A percentile compares a stretch with the other conserved stretches of the same genome.
Evolutionary conservation across 1,139 yeast genomes (phyloP).

Genomic region (Debaryomyces sp.): DNA sequence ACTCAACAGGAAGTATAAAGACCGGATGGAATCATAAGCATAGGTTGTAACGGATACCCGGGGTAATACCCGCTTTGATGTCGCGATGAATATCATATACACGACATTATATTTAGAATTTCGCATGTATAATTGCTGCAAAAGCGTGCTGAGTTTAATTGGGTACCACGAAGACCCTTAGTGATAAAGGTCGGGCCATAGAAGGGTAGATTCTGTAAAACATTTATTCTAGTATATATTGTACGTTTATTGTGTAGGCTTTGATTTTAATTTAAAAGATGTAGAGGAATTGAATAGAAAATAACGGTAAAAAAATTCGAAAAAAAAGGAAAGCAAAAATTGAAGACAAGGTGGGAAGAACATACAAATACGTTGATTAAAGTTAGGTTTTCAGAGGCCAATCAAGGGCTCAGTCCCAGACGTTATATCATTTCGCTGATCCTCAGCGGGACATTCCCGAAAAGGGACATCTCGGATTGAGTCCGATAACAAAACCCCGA

Average conservation of each 20-base stretch:
- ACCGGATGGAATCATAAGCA: background rate
- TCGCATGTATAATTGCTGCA: background rate
- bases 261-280: too few species aligned
- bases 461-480: background rate
- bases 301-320: background rate
- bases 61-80: background rate
- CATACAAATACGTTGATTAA: too few species aligned
- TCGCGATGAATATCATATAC: background rate
- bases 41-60: background rate
- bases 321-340: background rate
- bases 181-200: too few species aligned
- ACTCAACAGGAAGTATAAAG: background rate
- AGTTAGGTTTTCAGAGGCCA: too few species aligned
- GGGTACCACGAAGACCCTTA: background rate
- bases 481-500: background rate
- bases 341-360: background rate
- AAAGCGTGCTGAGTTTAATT: background rate
- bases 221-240: background rate
- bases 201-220: background rate
- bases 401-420: too few species aligned
- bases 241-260: too few species aligned
- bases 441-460: background rate
- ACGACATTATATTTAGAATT: background rate
- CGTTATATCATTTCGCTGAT: too few species aligned
- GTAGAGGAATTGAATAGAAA: background rate